Base-by-base conservation (phyloP, 2,329 filamentous ascomycete species). In the Daldinia sp. region DNA sequence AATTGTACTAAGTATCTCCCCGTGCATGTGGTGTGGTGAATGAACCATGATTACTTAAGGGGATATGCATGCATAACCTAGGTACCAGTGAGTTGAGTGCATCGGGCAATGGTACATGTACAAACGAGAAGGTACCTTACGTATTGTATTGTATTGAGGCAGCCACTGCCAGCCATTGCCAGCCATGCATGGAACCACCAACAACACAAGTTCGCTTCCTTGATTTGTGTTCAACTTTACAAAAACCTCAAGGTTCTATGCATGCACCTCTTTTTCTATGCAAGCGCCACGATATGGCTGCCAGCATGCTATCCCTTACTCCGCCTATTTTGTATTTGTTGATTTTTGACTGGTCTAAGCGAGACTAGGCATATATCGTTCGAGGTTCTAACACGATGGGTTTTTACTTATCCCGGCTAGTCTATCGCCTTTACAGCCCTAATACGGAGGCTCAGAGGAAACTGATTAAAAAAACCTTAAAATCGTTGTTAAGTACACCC, bases 271-370 rank as follows among this genome's bases (percentile, higher is more conserved):
- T 33, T 51, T 26, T 51, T 51, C 26, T 6, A 33, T 33, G 46
- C 46, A 51, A 51, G 46, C 33, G 15, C 46, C 46, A 33, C 46
- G 46, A 51, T 51, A 3, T 15, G 1, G 15, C 13, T 51, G 26
- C 26, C 46, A 48, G 12, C 44, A 18, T 30, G 15, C 15, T 51
- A 51, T 51, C 46, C 46, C 26, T 51, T 51, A 6, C 46, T n/a
- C 33, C 46, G 18, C 28, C 28, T 13, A 39, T 12, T 15, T 39
- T 15, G 10, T 39, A 39, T 39, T 15, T 39, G 35, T 39, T 13
- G 5, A 13, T 39, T 13, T 39, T 51, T 51, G 18, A 44, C 9
- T 51, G 7, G 46, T 51, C 15, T 18, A 33, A 33, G 46, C 46
- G 18, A 30, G 15, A 3, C 26, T 50, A n/a, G n/a, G n/a, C n/a